Evolutionary conservation across 2,329 filamentous ascomycete genomes (phyloP).

Genomic region (Penicillium verrucosum): DNA sequence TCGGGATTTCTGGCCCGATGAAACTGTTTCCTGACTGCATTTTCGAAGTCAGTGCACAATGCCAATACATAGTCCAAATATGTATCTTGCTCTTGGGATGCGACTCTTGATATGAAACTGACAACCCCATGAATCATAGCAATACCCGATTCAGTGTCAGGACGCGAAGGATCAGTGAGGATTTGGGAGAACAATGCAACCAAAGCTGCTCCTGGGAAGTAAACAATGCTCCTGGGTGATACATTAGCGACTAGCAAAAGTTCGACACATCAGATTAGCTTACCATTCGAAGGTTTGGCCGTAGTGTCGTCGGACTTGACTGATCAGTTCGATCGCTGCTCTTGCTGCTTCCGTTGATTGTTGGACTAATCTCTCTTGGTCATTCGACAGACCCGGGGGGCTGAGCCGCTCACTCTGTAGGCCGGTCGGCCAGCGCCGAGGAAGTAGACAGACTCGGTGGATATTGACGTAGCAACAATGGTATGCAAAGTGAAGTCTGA

Average conservation of each 20-base stretch:
- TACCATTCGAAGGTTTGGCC: constrained; percentile 3
- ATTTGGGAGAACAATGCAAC: constrained; percentile 1
- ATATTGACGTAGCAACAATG: constrained; percentile 18
- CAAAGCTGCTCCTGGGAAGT: not conserved
- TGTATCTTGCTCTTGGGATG: constrained; percentile 6
- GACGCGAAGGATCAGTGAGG: not conserved
- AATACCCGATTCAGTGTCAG: not conserved
- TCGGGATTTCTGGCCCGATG: not conserved
- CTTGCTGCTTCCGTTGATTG: constrained; percentile 2
- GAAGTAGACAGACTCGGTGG: constrained; percentile 10
- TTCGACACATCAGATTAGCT: not conserved
- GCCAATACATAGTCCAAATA: constrained; percentile 4
- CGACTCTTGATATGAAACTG: not conserved
- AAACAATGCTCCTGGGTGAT: not conserved
- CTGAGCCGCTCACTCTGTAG: not conserved
- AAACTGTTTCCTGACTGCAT: not conserved
- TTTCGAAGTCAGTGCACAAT: not conserved
- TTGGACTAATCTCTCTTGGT: not conserved
- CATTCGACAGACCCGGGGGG: not conserved
- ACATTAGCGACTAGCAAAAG: not conserved
- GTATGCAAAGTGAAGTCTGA: constrained; percentile 18
- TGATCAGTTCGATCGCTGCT: not conserved
- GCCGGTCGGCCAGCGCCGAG: not conserved
- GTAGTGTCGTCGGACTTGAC: not conserved
- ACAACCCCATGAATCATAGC: not conserved